Conservation (phyloP, 306 rosid genomes). For the Canavalia ensiformis region DNA sequence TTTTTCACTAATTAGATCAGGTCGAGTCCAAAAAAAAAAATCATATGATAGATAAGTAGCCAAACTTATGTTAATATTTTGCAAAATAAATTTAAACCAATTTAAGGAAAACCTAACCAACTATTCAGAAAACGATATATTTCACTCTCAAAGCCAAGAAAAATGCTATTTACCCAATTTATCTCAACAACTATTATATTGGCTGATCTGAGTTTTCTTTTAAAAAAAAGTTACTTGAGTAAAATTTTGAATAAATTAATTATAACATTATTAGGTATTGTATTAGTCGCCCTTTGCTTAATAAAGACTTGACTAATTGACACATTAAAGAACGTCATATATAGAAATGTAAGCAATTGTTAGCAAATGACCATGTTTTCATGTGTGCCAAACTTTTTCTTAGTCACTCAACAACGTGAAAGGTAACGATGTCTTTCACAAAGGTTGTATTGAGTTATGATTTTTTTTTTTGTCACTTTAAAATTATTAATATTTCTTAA, state of each 20-base stretch:
- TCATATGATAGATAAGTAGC: not conserved
- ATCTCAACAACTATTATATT: constrained; percentile 6
- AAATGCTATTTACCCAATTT: constrained; percentile 1
- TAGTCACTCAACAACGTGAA: constrained; percentile 1
- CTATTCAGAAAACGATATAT: not conserved
- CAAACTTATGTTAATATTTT: not conserved
- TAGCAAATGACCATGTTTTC: not conserved
- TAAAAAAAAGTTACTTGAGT: not conserved
- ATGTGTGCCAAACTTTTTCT: constrained; percentile 1
- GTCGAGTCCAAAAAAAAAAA: not conserved
- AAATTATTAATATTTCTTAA: no score
- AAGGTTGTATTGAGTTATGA: no score
- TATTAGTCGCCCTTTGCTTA: not conserved
- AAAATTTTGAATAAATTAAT: not conserved
- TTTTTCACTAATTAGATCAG: no score
- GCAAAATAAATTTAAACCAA: not conserved
- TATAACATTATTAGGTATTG: not conserved
- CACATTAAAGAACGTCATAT: not conserved
- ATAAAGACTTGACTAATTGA: not conserved
- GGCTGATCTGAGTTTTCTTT: not conserved
- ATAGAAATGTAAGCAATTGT: not conserved
- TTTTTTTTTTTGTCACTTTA: no score
- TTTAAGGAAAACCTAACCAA: not conserved
- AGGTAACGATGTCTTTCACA: not conserved
- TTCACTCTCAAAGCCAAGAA: not conserved